Evolutionary conservation across 495 filamentous ascomycete species (phyloP), one percentile per base, ranked within the genome.

Genomic region (Penicillium fimorum): DNA sequence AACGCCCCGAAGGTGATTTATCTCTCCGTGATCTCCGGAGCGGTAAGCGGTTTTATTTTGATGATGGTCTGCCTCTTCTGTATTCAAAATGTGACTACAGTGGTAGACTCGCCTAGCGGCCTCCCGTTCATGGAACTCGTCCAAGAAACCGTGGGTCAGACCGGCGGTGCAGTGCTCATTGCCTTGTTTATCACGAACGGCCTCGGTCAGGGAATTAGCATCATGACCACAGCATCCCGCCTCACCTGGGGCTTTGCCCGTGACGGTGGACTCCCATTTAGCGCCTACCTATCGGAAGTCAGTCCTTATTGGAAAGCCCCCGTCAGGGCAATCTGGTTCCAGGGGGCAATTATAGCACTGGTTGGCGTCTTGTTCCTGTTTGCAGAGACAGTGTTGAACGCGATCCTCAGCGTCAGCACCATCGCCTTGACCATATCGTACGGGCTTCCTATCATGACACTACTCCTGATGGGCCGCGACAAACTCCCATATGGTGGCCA

Each of bases 61-160:
- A 81, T 86, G 61, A 82, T 92, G 42, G 81, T 87, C n/a, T 78
- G 91, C 43, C 82, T 87, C 52, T 92, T 91, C 67, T 78, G 79
- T 53, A 88, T 92, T 58, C 85, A 77, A 47, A 79, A 87, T 50
- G 68, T 91, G 41, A 70, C 76, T 22, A 72, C 74, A 1, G 78
- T 91, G 10, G 73, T 86, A 58, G 66, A 75, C 40, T 64, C 75
- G 3, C 64, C 71, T 5, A 70, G 60, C 17, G 71, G 72, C 3
- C 65, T 76, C 0, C 75, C 75, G 15, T 78, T 78, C 55, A 71
- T 78, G 61, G 65, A 74, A 41, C 65, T 78, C 1, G 65, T 75
- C 27, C 63, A 70, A 13, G 64, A 73, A 17, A 74, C 73, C 0
- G 59, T 74, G 15, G 73, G 73, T 9, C 58, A 61, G n/a, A 54